Base-by-base conservation (phyloP, 1,284 basidiomycete genomes). In the Vanrija sp. region DNA sequence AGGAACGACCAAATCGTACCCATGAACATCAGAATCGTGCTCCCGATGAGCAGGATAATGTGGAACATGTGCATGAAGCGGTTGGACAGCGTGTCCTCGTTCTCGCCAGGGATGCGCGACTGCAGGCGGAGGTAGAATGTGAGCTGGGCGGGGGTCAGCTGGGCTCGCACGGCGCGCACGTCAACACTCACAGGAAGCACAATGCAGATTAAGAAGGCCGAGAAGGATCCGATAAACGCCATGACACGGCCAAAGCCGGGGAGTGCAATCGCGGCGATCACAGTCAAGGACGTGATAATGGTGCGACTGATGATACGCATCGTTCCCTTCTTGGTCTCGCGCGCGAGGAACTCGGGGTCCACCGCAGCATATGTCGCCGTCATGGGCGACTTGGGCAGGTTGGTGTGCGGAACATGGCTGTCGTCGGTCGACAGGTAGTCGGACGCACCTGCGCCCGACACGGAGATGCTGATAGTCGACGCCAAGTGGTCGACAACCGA, bases 191-290 rank as follows among this genome's bases (percentile, higher is more conserved):
- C 80, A 3, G 90, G 90, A 1, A 89, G 85, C 65, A 92, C 87
- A 45, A 91, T 84, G 64, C 87, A 89, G 34, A 92, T 83, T 62
- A 88, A 78, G 70, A 94, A 94, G 0, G 91, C 87, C 38, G 87
- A 85, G 73, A 92, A 93, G 29, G 86, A 86, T 5, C 93, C 92
- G 38, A 95, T 79, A 72, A 94, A 91, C 14, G 88, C 88, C 90
- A 97, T 94, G 71, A 93, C 83, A 21, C 86, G 83, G 62, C 87
- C 63, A 84, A 75, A 76, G 9, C 70, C 72, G 12, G 76, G 74
- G 21, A 76, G 56, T 19, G 64, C 49, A 19, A 78, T 62, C 14
- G 74, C 71, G 1, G 67, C 66, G 5, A 52, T 55, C 0, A 63
- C 61, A 47, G 69, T 71, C 12, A 65, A 46, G 2, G 66, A 66